Evolutionary conservation across 257 asterid genomes (phyloP), one percentile per base, ranked within the genome.

Genomic region (Rehmannia glutinosa): DNA sequence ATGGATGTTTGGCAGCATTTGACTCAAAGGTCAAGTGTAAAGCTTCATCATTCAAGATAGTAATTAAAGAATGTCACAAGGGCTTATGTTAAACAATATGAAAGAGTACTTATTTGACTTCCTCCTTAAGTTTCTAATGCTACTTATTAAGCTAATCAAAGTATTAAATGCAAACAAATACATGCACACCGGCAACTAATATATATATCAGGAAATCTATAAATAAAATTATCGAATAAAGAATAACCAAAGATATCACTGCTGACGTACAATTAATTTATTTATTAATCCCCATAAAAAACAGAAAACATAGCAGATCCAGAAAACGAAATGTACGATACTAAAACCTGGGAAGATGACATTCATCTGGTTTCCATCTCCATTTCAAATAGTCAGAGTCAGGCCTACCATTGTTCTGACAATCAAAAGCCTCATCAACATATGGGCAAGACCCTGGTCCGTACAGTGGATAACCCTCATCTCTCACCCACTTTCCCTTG

Each of bases 351-450:
- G 99, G 99, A 73, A 94, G 91, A 52, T 86, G 85, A 73, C 97
- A 91, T 30, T 74, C 93, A 84, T 82, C 78, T 11, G 99, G 99
- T 59, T 85, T 85, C 99, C 99, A 94, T 75, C 87, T 81, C 97
- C 96, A 91, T 24, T 90, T 85, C 25, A 86, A 64, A 69, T 94
- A 94, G 12, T 69, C 86, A 19, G 83, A 82, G 28, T 94, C 99
- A 5, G 86, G 91, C 83, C 99, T 86, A 24, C 99, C 99, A 49
- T 94, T 94, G 45, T 67, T 70, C 77, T 85, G 96, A 39, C 99
- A 94, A 77, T 88, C 91, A 66, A 80, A 93, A 69, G 79, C 99
- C 45, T 87, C 99, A 54, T 94, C 96, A 6, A 94, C 97, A 46
- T 85, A 91, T 2, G 97, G 97, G 71, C 99, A 93, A 75, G 91